phyloP scores from a whole-genome alignment of 805 yeast genomes.

The Ogataea ganodermae region DNA sequence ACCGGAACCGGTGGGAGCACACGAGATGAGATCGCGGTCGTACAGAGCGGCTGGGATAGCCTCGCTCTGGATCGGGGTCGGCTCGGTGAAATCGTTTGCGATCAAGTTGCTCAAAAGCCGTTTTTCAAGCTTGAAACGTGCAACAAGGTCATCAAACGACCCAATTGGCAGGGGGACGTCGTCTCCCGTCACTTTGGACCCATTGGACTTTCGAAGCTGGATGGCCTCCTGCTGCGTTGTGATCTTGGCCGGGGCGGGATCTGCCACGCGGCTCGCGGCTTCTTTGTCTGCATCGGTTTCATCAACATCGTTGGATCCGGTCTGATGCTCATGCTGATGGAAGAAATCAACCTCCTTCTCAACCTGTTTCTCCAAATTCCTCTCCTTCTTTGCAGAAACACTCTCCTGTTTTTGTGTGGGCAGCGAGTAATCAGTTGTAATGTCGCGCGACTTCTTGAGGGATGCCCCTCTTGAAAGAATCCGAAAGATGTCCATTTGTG shows the following conservation, averaged over 20 bases:
- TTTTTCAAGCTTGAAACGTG: slow-evolving; percentile 66
- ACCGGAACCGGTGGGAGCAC: slow-evolving; percentile 99
- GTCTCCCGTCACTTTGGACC: slow-evolving; percentile 74
- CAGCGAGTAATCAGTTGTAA: slow-evolving; percentile 43
- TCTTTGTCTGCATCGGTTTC: slow-evolving; percentile 35
- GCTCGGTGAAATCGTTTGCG: slow-evolving; percentile 72
- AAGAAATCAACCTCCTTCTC: slow-evolving; percentile 84
- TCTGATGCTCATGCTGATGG: slow-evolving; percentile 40
- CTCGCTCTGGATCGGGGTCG: slow-evolving; percentile 93
- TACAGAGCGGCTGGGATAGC: slow-evolving; percentile 74
- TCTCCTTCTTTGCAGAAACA: slow-evolving; percentile 37
- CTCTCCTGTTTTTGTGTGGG: slow-evolving; percentile 27
- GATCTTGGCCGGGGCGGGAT: slow-evolving; percentile 37
- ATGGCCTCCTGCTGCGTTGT: slow-evolving; percentile 59
- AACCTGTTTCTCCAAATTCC: slow-evolving; percentile 48
- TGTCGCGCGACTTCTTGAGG: slow-evolving; percentile 57
- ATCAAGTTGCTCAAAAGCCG: slow-evolving; percentile 62
- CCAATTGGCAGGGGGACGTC: slow-evolving; percentile 92
- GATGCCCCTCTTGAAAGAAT: slow-evolving; percentile 85
- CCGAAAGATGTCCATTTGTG: slow-evolving; percentile 81
- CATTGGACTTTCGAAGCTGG: slow-evolving; percentile 57
- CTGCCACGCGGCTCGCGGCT: slow-evolving; percentile 17
- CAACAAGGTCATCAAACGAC: slow-evolving; percentile 77
- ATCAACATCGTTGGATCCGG: slow-evolving; percentile 6
- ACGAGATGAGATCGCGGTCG: slow-evolving; percentile 78